These are phyloP conservation scores for Fusarium compactum DNA, from an alignment of 2,329 filamentous ascomycete genomes.

Conservation along the genomic window DNA sequence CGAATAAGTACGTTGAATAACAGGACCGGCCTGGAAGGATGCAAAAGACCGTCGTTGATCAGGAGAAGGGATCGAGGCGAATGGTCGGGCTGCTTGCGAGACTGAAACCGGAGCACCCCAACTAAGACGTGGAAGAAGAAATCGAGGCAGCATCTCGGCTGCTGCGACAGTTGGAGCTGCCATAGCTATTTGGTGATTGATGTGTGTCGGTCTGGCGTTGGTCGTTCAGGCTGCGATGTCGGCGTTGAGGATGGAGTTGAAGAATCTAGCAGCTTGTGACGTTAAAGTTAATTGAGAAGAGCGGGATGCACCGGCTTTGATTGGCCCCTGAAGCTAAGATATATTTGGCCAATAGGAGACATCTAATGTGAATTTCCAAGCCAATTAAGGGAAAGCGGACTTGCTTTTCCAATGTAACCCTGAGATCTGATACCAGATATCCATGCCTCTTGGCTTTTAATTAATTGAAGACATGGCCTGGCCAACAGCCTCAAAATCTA, in stretches of 20 bases:
- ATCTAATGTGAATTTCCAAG: background rate
- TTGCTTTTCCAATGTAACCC: constrained; percentile 10
- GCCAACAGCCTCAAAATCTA: background rate
- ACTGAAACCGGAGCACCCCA: constrained; percentile 56
- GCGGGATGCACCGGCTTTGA: constrained; percentile 46
- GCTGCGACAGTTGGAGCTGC: constrained; percentile 46
- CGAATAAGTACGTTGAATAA: constrained; percentile 16
- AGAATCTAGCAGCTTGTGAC: constrained; percentile 40
- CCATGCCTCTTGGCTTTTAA: background rate
- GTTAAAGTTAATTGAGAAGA: constrained; percentile 29
- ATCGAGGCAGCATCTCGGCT: constrained; percentile 61
- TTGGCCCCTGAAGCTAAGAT: constrained; percentile 31
- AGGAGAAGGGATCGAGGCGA: constrained; percentile 27
- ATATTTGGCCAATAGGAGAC: constrained; percentile 28
- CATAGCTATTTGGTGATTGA: constrained; percentile 39
- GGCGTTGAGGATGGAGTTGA: constrained; percentile 27
- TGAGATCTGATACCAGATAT: constrained; percentile 13
- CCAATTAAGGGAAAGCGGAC: constrained; percentile 30
- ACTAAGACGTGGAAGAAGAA: constrained; percentile 68
- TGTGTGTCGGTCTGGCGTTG: constrained; percentile 1
- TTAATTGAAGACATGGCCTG: background rate
- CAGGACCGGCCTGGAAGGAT: constrained; percentile 36
- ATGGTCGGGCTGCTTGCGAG: constrained; percentile 41
- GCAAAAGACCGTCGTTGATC: constrained; percentile 39
- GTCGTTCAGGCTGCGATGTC: constrained; percentile 14